phyloP scores from a whole-genome alignment of 306 rosid genomes.

The Cucumis cinereus region DNA sequence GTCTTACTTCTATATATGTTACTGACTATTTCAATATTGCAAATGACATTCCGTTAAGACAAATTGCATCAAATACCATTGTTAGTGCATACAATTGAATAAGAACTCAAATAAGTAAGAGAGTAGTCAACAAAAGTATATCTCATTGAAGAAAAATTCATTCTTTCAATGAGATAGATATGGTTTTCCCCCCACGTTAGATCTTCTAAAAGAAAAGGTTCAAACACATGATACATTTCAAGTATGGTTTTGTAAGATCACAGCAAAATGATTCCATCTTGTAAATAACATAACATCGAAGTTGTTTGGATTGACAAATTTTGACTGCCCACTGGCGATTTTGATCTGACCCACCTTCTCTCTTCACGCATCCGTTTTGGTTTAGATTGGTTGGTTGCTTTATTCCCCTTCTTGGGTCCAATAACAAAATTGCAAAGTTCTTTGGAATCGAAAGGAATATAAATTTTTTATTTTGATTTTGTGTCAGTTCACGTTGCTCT shows the following conservation, averaged over 20 bases:
- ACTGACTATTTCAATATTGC: too few species aligned
- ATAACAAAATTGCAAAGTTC: slow-evolving; percentile 3
- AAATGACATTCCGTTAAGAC: background rate
- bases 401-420: slow-evolving; percentile 3
- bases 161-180: background rate
- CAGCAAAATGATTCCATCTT: background rate
- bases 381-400: background rate
- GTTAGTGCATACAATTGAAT: too few species aligned
- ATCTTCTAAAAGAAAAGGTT: too few species aligned
- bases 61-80: background rate
- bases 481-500: background rate
- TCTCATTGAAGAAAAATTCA: background rate
- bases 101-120: background rate
- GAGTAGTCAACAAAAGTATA: background rate
- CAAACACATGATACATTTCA: too few species aligned
- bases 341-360: background rate
- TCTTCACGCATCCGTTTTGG: background rate
- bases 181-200: background rate
- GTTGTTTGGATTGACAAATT: background rate
- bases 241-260: background rate
- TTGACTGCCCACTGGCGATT: background rate
- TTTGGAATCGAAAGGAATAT: background rate
- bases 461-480: slow-evolving; percentile 2
- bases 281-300: background rate
- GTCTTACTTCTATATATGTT: background rate